Base-by-base conservation (phyloP, 2,329 filamentous ascomycete species). In the Epichloe scottii region DNA sequence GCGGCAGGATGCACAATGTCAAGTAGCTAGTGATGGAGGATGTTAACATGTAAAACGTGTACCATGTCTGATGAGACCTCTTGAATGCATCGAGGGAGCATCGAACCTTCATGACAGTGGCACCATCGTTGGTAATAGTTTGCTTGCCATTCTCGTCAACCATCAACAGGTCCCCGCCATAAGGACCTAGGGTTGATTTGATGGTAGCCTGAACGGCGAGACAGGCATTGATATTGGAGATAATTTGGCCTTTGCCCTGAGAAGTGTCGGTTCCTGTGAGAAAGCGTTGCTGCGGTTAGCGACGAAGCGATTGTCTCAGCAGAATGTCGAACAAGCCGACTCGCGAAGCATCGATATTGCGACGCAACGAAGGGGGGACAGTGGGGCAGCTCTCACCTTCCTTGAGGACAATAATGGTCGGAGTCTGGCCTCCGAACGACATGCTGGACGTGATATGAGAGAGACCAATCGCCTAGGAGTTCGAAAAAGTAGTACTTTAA, bases 201-300 rank as follows among this genome's bases (percentile, higher is more conserved):
- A 98, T 91, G 54, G 91, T 97, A 48, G 84, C 80, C 73, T 98
- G 93, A 40, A 98, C 90, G 23, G 93, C 91, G 62, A 96, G 77
- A 70, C 93, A 98, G 59, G 93, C 93, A 75, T 95, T 96, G 74
- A 98, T 97, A 72, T 98, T 98, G 62, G 91, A 94, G 63, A 98
- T 73, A 63, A 98, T 85, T 73, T 98, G 93, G 51, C 90, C 90
- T 69, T 94, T 93, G 64, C 93, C 93, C 72, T 98, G 93, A 50
- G 93, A 97, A 62, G 89, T 82, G 70, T 98, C 93, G 74, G 93
- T 98, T 63, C 93, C 93, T 96, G 63, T 21, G 35, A 39, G 10
- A 37, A 4, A 6, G 11, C 26, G 44, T 48, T 7, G 40, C 14
- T 35, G 33, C 19, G 17, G 33, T 50, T 34, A 49, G 49, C 39